A percentile compares a stretch with the other conserved stretches of the same genome.
These are phyloP conservation scores for Suillus spraguei DNA, from an alignment of 768 basidiomycete species.

Conservation along the genomic window DNA sequence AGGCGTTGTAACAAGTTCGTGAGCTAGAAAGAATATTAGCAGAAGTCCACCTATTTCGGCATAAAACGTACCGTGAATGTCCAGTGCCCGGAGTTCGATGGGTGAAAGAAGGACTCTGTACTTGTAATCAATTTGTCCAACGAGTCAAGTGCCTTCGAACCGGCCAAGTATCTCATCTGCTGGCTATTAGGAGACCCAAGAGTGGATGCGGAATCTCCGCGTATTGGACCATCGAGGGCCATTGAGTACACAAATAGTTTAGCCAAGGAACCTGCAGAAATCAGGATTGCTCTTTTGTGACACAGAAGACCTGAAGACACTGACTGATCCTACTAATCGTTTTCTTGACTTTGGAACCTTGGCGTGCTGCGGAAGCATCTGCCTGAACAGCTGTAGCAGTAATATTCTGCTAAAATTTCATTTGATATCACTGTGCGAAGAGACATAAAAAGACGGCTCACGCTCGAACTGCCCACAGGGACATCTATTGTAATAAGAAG, in stretches of 20 bases:
- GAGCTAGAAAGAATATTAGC: slow-evolving; percentile 45
- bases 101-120: slow-evolving; percentile 94
- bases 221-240: slow-evolving; percentile 74
- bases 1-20: slow-evolving; percentile 83
- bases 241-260: slow-evolving; percentile 90
- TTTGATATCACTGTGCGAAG: not conserved
- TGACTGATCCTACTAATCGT: slow-evolving; percentile 62
- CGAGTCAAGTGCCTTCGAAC: slow-evolving; percentile 86
- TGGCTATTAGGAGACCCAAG: slow-evolving; percentile 49
- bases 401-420: slow-evolving; percentile 46
- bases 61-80: slow-evolving; percentile 40
- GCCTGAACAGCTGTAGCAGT: slow-evolving; percentile 72
- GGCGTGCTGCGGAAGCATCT: slow-evolving; percentile 59
- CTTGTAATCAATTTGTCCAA: slow-evolving; percentile 88
- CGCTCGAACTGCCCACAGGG: slow-evolving; percentile 67
- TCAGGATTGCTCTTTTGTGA: not conserved
- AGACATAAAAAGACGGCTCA: slow-evolving; percentile 30
- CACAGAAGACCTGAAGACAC: slow-evolving; percentile 1
- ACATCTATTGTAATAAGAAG: slow-evolving; percentile 17
- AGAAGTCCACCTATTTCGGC: not conserved
- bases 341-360: slow-evolving; percentile 70
- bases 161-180: slow-evolving; percentile 66
- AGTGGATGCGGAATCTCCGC: slow-evolving; percentile 43
- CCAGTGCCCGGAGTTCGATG: slow-evolving; percentile 90
- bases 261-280: slow-evolving; percentile 66